Evolutionary conservation across 805 yeast species (phyloP), one percentile per base, ranked within the genome.

Genomic region (Candida chauliodis): DNA sequence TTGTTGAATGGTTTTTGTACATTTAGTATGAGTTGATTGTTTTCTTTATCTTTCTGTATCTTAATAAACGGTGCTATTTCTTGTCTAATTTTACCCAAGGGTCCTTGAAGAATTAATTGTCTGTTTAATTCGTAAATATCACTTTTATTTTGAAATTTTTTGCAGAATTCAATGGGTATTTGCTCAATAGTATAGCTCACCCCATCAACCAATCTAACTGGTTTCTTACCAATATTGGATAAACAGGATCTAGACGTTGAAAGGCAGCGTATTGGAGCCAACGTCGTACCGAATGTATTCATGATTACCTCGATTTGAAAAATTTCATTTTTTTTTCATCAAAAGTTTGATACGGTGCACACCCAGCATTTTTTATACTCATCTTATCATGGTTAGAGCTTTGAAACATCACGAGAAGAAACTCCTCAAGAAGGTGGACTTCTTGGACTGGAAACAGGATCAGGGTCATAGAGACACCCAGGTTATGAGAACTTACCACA

Each of bases 391-490:
- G 95, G 95, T 84, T 34, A 76, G 99, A 61, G 74, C 85, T 51
- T 76, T 93, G 44, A 93, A 93, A 61, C 88, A 85, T 67, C 99
- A 93, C 63, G 99, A 93, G 76, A 84, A 86, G 73, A 90, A 89
- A 65, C 78, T 93, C 53, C 76, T 93, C 53, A 89, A 85, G 70
- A 93, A 93, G 63, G 98, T 93, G 37, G 97, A 93, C 58, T 88
- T 93, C 67, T 84, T 88, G 36, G 95, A 93, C 61, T 93, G 98
- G 97, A 93, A 93, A 61, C 95, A 88, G 53, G 99, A 93, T 59
- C 81, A 84, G 40, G 88, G 91, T 21, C 99, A 93, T 61, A 72
- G 99, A 50, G 99, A 91, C 51, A 81, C 95, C n/a, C 91, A 86
- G 61, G 95, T 93, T 23, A 93, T 93, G 95, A 76, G 95, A 51